Evolutionary conservation across 441 rosid genomes (phyloP).

Genomic region (Arabidopsis hybrid): DNA sequence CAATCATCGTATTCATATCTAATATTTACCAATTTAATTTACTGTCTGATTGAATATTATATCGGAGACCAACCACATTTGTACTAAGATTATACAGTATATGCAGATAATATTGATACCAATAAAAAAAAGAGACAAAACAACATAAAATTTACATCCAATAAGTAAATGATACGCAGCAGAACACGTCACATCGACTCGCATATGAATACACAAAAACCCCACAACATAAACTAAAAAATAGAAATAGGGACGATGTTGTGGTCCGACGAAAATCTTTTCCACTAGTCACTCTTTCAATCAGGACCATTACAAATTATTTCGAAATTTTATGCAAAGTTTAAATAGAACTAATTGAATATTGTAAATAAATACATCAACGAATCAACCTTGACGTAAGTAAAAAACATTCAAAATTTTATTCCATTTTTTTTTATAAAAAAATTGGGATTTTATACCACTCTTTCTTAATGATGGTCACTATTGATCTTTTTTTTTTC

Average conservation of each 20-base stretch:
- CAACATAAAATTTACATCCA: constrained; percentile 13
- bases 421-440: no score
- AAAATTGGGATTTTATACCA: not conserved
- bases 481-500: no score
- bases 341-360: not conserved
- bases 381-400: not conserved
- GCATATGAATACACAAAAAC: constrained; percentile 36
- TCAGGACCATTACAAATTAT: constrained; percentile 14
- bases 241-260: constrained; percentile 14
- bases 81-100: not conserved
- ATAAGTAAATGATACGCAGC: constrained; percentile 34
- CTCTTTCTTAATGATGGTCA: no score
- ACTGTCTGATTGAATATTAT: not conserved
- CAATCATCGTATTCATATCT: not conserved
- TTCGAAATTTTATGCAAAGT: not conserved
- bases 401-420: not conserved
- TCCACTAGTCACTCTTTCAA: not conserved
- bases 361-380: not conserved
- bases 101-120: not conserved
- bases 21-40: not conserved
- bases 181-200: constrained; percentile 36
- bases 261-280: constrained; percentile 17
- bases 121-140: not conserved
- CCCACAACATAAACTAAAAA: constrained; percentile 28
- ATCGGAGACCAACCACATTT: not conserved